phyloP scores from a whole-genome alignment of 805 yeast species.

The Saturnispora galanensis region DNA sequence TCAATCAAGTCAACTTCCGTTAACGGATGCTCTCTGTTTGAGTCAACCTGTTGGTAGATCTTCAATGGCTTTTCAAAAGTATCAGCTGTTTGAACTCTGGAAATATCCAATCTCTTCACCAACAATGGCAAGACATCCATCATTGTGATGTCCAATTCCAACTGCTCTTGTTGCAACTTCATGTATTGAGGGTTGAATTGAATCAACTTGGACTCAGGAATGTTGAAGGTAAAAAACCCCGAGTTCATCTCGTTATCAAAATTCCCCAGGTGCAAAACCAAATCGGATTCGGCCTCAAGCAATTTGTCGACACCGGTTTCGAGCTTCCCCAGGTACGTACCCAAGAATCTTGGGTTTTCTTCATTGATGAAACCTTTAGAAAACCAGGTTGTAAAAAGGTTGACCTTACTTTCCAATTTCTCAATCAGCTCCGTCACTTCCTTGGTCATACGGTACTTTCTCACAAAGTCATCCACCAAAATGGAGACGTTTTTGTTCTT shows the following conservation, averaged over 20 bases:
- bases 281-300: conserved; percentile 44
- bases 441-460: conserved; percentile 28
- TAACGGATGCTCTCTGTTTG: conserved; percentile 11
- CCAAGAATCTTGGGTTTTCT: conserved; percentile 31
- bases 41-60: conserved; percentile 2
- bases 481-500: conserved; percentile 29
- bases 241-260: conserved; percentile 53
- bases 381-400: conserved; percentile 32
- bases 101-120: conserved; percentile 28
- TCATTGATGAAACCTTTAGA: conserved; percentile 34
- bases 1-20: conserved; percentile 30
- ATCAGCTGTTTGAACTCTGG: conserved; percentile 7
- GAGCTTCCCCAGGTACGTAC: conserved; percentile 33
- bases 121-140: conserved; percentile 28
- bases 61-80: conserved; percentile 4
- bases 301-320: conserved; percentile 27
- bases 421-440: conserved; percentile 24
- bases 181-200: conserved; percentile 35
- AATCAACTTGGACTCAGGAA: conserved; percentile 22
- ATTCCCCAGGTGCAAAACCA: conserved; percentile 63
- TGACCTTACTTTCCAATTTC: conserved; percentile 27
- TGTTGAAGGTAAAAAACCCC: conserved; percentile 43
- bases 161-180: conserved; percentile 25
- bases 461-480: conserved; percentile 33
- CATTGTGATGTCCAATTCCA: conserved; percentile 22